phyloP scores from a whole-genome alignment of 2,329 filamentous ascomycete genomes.

The Cercospora brassicicola region DNA sequence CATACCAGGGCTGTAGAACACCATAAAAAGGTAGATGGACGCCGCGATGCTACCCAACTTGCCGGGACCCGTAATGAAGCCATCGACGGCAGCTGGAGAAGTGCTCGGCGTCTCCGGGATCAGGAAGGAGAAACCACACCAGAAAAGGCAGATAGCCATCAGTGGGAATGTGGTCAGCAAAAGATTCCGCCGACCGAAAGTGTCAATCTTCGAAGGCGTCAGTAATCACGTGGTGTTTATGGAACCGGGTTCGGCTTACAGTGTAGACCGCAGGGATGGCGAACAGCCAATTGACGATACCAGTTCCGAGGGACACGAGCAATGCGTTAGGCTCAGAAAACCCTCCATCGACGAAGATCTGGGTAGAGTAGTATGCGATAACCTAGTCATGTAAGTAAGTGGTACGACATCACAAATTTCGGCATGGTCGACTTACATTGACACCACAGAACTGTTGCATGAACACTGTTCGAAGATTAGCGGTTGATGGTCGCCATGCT shows the following conservation, averaged over 20 bases:
- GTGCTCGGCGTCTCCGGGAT: constrained; percentile 31
- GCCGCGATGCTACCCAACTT: constrained; percentile 43
- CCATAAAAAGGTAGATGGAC: constrained; percentile 39
- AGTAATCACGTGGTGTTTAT: background rate
- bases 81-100: constrained; percentile 5
- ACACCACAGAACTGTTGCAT: constrained; percentile 37
- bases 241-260: constrained; percentile 11
- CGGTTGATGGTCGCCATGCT: too few species aligned
- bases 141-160: constrained; percentile 51
- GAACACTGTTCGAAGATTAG: constrained; percentile 26
- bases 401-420: background rate
- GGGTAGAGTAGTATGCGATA: constrained; percentile 37
- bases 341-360: constrained; percentile 33
- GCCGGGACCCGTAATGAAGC: constrained; percentile 20
- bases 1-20: constrained; percentile 42
- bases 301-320: constrained; percentile 37
- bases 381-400: constrained; percentile 21
- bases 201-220: constrained; percentile 45
- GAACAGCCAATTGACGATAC: constrained; percentile 29
- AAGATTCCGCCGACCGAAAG: constrained; percentile 47
- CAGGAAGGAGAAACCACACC: constrained; percentile 46
- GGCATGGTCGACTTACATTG: background rate
- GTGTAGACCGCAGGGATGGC: constrained; percentile 25
- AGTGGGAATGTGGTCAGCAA: constrained; percentile 48
- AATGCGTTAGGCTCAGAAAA: constrained; percentile 32